Evolutionary conservation across 768 basidiomycete species (phyloP).

Genomic region (Lactarius hatsudake): DNA sequence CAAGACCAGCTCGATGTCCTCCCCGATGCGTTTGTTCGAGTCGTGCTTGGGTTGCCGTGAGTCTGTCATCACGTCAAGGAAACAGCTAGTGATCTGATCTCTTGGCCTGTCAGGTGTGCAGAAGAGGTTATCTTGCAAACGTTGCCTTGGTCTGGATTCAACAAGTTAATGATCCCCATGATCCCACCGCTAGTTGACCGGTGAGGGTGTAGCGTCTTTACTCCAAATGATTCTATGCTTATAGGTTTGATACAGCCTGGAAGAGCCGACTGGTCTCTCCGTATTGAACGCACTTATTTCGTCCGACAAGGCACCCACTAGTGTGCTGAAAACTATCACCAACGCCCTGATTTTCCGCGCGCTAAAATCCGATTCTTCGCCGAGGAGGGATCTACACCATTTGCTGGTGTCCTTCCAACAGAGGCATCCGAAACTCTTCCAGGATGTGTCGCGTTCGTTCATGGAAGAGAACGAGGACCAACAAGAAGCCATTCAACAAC

Average conservation of each 20-base stretch:
- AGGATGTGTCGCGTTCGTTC: slow-evolving; percentile 40
- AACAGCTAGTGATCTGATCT: background rate
- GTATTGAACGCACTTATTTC: slow-evolving; percentile 8
- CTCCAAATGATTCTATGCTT: background rate
- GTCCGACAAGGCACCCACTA: background rate
- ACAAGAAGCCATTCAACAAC: slow-evolving; percentile 48
- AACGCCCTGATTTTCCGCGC: slow-evolving; percentile 22
- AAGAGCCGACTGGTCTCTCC: slow-evolving; percentile 10
- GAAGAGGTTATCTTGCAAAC: slow-evolving; percentile 46
- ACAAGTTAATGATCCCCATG: slow-evolving; percentile 58
- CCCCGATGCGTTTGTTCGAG: slow-evolving; percentile 18
- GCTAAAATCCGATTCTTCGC: slow-evolving; percentile 9
- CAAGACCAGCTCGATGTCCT: slow-evolving; percentile 56
- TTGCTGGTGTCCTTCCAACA: slow-evolving; percentile 63
- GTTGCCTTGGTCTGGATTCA: slow-evolving; percentile 48
- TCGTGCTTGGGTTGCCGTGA: slow-evolving; percentile 14
- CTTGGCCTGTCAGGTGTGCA: slow-evolving; percentile 39
- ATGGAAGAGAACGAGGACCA: slow-evolving; percentile 33
- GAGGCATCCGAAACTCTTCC: slow-evolving; percentile 54
- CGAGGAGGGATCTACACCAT: slow-evolving; percentile 15
- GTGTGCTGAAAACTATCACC: slow-evolving; percentile 16
- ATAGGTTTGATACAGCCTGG: slow-evolving; percentile 4
- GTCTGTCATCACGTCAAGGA: background rate
- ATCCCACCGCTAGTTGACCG: slow-evolving; percentile 39
- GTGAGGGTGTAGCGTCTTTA: slow-evolving; percentile 28